Evolutionary conservation across 225 moss, liverwort and hornwort genomes (phyloP), one percentile per base, ranked within the genome.

Genomic region (Straminergon stramineum): DNA sequence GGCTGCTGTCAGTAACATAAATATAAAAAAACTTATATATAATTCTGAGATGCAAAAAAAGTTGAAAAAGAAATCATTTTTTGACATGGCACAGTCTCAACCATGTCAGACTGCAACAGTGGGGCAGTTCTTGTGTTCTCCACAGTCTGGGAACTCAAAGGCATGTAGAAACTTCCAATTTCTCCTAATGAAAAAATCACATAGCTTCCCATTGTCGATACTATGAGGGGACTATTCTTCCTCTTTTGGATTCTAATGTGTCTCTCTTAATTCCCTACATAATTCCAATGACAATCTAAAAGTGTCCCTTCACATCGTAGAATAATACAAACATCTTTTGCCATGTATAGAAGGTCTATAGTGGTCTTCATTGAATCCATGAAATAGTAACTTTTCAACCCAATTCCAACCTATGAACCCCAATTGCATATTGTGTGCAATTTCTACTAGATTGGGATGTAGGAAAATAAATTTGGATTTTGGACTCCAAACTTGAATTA

Each of bases 201-300:
- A 68, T 30, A 17, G 17, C 17, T 45, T 45, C 2, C 6, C 1
- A 17, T 74, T 30, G 6, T 74, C 1, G 5, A 45, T 6, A 15
- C 3, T 9, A 5, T 7, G 48, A 5, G 15, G 17, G 15, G 18
- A 3, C 1, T 28, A 28, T 28, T 74, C 9, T 45, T 6, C 1
- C 6, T 10, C 10, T 17, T 45, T 45, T 28, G 45, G 27, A 45
- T 74, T 10, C 17, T 45, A 28, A 45, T 28, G 28, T 43, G 10
- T 6, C 9, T 17, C 1, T 73, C 6, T 2, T 9, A 9, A 9
- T 73, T 73, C 15, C 8, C 20, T 20, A 3, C 21, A 37, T 0
- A 10, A 0, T 28, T 62, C 14, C 11, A 35, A 35, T 67, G 34
- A 66, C 65, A 34, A 64, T 5, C 8, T 18, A 9, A 26, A 24